These are phyloP conservation scores for Trichoderma sp. DNA, from an alignment of 2,329 filamentous ascomycete species.

Conservation along the genomic window DNA sequence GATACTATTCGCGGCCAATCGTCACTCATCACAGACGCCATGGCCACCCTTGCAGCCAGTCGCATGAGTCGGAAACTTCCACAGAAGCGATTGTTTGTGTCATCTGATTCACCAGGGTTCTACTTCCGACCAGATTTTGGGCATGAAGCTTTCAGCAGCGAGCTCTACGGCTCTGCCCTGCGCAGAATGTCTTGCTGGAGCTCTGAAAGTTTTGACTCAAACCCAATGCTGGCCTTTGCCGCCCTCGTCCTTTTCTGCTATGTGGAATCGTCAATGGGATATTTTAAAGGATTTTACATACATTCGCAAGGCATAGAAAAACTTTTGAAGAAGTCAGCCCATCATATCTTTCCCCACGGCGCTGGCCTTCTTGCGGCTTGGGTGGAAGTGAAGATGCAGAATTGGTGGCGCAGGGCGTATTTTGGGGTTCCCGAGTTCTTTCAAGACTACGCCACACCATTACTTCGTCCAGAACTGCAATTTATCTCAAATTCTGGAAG, in stretches of 20 bases:
- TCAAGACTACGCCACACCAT: background rate
- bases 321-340: background rate
- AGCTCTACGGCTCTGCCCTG: background rate
- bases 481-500: background rate
- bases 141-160: background rate
- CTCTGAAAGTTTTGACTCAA: background rate
- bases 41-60: background rate
- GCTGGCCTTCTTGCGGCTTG: background rate
- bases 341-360: background rate
- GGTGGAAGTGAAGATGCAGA: slow-evolving; percentile 13
- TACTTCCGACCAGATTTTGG: background rate
- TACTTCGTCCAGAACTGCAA: background rate
- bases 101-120: background rate
- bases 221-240: background rate
- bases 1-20: background rate
- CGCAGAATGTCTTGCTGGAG: background rate
- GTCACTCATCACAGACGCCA: background rate
- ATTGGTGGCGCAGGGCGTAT: slow-evolving; percentile 10
- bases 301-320: background rate
- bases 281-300: background rate
- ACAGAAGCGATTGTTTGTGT: background rate
- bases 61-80: background rate
- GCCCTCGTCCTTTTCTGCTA: background rate
- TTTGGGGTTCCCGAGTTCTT: slow-evolving; percentile 11
- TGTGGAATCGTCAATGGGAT: background rate